Percentiles rank a stretch among this genome's conserved stretches.
These are phyloP conservation scores for Calycina herbarum DNA, from an alignment of 2,329 filamentous ascomycete genomes.

Conservation along the genomic window DNA sequence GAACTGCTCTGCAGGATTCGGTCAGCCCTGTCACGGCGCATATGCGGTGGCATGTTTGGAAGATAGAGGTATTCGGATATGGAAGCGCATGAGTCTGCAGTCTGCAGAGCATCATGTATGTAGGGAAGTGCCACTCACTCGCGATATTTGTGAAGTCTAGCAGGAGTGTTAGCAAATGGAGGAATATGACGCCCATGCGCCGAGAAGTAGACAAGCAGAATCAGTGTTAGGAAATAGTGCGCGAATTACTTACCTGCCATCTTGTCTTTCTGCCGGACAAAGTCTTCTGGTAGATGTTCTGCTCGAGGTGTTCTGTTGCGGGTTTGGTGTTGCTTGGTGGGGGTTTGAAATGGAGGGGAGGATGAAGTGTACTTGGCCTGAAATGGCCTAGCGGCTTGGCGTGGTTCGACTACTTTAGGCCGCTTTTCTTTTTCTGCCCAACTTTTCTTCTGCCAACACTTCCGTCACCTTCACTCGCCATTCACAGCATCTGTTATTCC, in stretches of 20 bases:
- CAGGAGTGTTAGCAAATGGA: conserved; percentile 9
- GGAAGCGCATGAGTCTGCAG: neutral
- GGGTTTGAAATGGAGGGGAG: conserved; percentile 11
- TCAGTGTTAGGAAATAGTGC: neutral
- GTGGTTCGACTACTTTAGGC: neutral
- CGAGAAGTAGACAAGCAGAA: too few relatives aligned
- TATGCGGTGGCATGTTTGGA: conserved; percentile 3
- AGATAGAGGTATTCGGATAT: neutral
- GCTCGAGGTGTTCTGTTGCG: neutral
- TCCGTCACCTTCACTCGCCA: neutral
- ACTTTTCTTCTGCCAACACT: neutral
- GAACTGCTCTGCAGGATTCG: conserved; percentile 69
- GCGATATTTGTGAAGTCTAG: conserved; percentile 44
- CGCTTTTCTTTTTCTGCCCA: neutral
- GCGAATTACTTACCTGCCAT: conserved; percentile 35
- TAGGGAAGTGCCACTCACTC: conserved; percentile 38
- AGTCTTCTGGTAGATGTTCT: conserved; percentile 3
- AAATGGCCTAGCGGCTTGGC: conserved; percentile 1
- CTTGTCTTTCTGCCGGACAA: conserved; percentile 22
- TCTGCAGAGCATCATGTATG: neutral
- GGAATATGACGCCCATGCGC: neutral
- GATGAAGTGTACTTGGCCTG: neutral
- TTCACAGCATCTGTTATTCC: too few relatives aligned
- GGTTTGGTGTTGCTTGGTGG: conserved; percentile 17
- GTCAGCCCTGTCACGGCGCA: conserved; percentile 18